Conservation (phyloP, 225 moss, liverwort and hornwort genomes). For the Anthoceros angustus region DNA sequence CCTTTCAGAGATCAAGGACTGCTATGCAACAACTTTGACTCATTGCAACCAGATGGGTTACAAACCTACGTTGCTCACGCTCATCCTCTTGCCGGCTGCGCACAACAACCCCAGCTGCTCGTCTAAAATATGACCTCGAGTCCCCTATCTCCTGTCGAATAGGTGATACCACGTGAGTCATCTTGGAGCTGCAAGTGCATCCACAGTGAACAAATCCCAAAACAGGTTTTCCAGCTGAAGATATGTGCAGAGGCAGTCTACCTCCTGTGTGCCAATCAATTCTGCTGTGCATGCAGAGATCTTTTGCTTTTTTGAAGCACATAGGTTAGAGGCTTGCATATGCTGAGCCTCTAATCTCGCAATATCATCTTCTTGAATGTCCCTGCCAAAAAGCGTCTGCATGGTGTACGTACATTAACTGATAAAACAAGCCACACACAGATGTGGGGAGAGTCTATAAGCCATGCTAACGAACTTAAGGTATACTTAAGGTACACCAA, state of each 20-base stretch:
- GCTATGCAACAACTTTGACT: too few species aligned
- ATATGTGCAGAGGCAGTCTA: not conserved
- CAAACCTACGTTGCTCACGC: conserved; percentile 3
- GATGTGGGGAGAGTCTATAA: not conserved
- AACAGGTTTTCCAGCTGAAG: too few species aligned
- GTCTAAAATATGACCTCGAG: conserved; percentile 1
- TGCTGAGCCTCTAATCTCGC: not conserved
- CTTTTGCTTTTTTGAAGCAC: not conserved
- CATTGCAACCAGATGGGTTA: too few species aligned
- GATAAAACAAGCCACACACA: not conserved
- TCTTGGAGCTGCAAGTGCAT: too few species aligned
- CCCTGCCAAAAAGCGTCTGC: conserved; percentile 3
- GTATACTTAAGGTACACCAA: too few species aligned
- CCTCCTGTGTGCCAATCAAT: not conserved
- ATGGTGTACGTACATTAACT: conserved; percentile 1
- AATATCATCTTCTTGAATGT: conserved; percentile 1
- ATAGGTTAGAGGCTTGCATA: not conserved
- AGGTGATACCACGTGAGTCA: not conserved
- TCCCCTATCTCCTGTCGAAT: not conserved
- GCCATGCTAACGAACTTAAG: too few species aligned
- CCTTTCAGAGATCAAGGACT: too few species aligned
- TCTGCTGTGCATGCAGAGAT: not conserved
- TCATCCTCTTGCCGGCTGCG: not conserved
- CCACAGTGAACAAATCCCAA: too few species aligned
- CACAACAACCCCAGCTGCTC: not conserved